These are phyloP conservation scores for Lecanicillium sp. DNA, from an alignment of 2,329 filamentous ascomycete species.

Conservation along the genomic window DNA sequence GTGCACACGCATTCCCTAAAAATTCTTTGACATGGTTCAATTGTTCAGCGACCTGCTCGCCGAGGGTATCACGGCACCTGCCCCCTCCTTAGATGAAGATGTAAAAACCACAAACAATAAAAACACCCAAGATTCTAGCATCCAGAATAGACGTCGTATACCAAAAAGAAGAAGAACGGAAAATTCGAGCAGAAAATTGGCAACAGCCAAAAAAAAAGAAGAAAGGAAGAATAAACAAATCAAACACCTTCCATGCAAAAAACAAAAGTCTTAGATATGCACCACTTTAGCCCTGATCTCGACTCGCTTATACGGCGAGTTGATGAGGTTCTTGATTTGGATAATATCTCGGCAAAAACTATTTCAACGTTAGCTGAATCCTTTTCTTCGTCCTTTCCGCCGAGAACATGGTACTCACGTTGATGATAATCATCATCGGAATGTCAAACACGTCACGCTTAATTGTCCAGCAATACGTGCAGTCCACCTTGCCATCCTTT, in stretches of 20 bases:
- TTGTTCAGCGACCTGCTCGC: conserved; percentile 6
- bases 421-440: conserved; percentile 97
- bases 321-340: conserved; percentile 51
- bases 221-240: conserved; percentile 14
- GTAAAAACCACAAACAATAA: background rate
- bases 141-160: too few relatives aligned
- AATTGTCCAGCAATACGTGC: conserved; percentile 94
- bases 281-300: background rate
- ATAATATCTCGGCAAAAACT: conserved; percentile 57
- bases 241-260: conserved; percentile 19
- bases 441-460: conserved; percentile 97
- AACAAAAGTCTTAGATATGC: conserved; percentile 1
- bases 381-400: too few relatives aligned
- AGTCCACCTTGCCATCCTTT: conserved; percentile 86
- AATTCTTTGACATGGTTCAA: background rate
- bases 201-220: conserved; percentile 21
- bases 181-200: too few relatives aligned
- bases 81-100: background rate
- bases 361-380: conserved; percentile 20
- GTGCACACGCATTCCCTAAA: too few relatives aligned
- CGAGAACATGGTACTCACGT: conserved; percentile 78
- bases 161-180: background rate
- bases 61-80: conserved; percentile 4
- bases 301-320: conserved; percentile 41
- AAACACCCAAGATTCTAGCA: too few relatives aligned